Conservation (phyloP, 805 yeast genomes). For the Clavispora fructus region DNA sequence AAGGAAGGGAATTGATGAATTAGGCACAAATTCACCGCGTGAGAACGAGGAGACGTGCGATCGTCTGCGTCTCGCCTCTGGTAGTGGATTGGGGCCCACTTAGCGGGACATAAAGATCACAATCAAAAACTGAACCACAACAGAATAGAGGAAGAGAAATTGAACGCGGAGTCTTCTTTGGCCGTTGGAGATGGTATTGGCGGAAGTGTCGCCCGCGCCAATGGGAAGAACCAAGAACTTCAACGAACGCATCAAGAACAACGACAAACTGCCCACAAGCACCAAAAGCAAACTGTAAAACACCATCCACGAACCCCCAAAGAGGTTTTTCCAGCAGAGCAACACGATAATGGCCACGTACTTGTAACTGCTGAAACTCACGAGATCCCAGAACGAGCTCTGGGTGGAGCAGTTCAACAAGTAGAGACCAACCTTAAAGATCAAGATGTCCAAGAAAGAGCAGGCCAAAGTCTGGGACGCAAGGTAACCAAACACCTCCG, state of each 20-base stretch:
- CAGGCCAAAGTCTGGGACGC: constrained; percentile 84
- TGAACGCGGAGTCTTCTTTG: constrained; percentile 80
- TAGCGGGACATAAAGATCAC: constrained; percentile 59
- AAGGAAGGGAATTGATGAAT: too few species aligned
- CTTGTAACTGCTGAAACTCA: constrained; percentile 90
- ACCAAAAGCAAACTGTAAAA: constrained; percentile 33
- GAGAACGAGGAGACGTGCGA: too few species aligned
- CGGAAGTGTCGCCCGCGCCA: constrained; percentile 33
- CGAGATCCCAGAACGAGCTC: constrained; percentile 64
- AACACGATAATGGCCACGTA: constrained; percentile 73
- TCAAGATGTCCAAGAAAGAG: constrained; percentile 65
- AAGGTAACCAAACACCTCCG: constrained; percentile 82
- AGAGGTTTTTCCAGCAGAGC: constrained; percentile 46
- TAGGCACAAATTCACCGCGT: too few species aligned
- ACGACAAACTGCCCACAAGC: constrained; percentile 42
- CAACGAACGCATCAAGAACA: constrained; percentile 65
- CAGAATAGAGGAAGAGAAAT: constrained; percentile 79
- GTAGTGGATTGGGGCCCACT: too few species aligned
- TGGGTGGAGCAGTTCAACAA: constrained; percentile 66
- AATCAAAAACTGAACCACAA: constrained; percentile 68
- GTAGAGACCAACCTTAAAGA: constrained; percentile 80
- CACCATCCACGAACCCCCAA: constrained; percentile 26
- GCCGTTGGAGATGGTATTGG: constrained; percentile 57
- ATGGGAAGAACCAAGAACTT: constrained; percentile 61
- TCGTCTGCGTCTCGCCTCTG: too few species aligned